These are phyloP conservation scores for Sporothrix pseudoabietina DNA, from an alignment of 2,329 filamentous ascomycete species.

Conservation along the genomic window DNA sequence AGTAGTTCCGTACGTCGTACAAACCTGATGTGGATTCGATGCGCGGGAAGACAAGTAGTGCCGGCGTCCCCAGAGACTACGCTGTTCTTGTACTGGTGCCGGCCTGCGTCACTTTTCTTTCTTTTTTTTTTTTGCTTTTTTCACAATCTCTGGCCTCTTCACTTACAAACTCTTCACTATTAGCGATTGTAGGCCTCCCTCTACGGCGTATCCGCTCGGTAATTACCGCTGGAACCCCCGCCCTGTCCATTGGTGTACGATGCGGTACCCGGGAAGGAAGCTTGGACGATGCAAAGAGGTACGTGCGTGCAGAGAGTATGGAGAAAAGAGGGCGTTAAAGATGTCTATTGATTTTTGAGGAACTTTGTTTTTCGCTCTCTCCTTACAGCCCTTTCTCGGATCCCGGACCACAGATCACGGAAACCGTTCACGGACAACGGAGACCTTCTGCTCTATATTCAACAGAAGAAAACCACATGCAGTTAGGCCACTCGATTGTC, in stretches of 20 bases:
- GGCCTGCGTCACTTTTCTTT: background rate
- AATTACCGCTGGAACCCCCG: background rate
- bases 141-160: background rate
- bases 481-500: background rate
- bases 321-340: background rate
- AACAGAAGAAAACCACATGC: background rate
- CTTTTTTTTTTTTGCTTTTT: background rate
- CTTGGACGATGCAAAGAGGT: background rate
- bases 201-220: constrained; percentile 6
- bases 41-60: background rate
- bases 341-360: background rate
- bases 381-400: background rate
- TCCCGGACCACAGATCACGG: background rate
- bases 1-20: background rate
- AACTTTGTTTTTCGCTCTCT: background rate
- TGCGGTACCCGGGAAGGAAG: background rate
- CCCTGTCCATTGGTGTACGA: background rate
- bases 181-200: background rate
- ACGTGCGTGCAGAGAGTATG: background rate
- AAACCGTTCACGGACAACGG: background rate
- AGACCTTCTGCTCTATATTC: background rate
- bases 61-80: constrained; percentile 6
- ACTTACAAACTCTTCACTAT: background rate
- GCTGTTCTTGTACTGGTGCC: background rate
- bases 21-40: background rate